These are phyloP conservation scores for Osmozyma mogii DNA, from an alignment of 805 yeast genomes.

Conservation along the genomic window DNA sequence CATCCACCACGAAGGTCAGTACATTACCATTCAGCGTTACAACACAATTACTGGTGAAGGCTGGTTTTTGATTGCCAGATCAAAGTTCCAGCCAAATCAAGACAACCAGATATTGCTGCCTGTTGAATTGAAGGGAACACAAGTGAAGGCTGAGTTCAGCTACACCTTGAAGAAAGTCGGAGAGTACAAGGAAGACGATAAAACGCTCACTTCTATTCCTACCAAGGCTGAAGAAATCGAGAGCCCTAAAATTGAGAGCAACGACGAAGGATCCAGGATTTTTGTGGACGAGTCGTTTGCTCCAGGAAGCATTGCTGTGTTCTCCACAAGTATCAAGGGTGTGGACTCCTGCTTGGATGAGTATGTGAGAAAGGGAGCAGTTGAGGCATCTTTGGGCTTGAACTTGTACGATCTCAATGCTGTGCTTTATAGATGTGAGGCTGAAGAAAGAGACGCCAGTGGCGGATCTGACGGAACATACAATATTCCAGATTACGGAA, in stretches of 20 bases:
- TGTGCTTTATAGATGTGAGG: slow-evolving; percentile 67
- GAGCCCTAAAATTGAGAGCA: slow-evolving; percentile 39
- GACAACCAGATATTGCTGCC: slow-evolving; percentile 51
- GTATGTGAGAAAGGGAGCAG: slow-evolving; percentile 66
- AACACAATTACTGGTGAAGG: slow-evolving; percentile 84
- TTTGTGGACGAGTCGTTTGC: slow-evolving; percentile 58
- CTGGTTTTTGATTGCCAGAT: slow-evolving; percentile 79
- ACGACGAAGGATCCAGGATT: slow-evolving; percentile 45
- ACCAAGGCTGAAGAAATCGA: slow-evolving; percentile 49
- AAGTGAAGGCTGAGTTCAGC: slow-evolving; percentile 48
- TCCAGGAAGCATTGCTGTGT: slow-evolving; percentile 85
- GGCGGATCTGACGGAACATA: slow-evolving; percentile 69
- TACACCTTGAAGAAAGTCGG: slow-evolving; percentile 50
- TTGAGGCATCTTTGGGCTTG: slow-evolving; percentile 59
- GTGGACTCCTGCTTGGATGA: slow-evolving; percentile 61
- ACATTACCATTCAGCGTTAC: slow-evolving; percentile 79
- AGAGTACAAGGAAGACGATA: slow-evolving; percentile 32
- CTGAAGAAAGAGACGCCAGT: slow-evolving; percentile 81
- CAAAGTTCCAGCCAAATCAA: slow-evolving; percentile 51
- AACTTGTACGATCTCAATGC: slow-evolving; percentile 66
- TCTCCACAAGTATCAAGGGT: slow-evolving; percentile 59
- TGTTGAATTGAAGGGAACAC: slow-evolving; percentile 50
- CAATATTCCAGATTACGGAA: slow-evolving; percentile 65
- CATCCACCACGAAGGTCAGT: slow-evolving; percentile 90
- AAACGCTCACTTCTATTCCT: slow-evolving; percentile 54